Evolutionary conservation across 495 filamentous ascomycete genomes (phyloP), one percentile per base, ranked within the genome.

Genomic region (Annulohypoxylon maeteangense): DNA sequence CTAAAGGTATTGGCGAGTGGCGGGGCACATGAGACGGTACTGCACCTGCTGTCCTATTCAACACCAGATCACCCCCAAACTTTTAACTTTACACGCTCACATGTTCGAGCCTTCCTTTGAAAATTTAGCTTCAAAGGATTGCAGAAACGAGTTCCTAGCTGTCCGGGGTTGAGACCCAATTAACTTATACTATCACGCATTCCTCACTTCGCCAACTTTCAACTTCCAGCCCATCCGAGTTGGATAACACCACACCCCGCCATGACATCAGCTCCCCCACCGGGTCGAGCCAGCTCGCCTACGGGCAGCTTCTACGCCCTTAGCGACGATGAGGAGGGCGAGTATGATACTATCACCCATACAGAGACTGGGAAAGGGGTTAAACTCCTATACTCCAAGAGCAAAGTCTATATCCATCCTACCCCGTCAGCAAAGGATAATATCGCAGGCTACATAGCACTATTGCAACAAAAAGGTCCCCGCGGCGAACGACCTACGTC

Each of bases 401-500:
- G 94, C 90, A 99, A 99, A 84, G 95, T 99, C 76, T 99, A 98
- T 76, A 89, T 99, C n/a, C 95, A 99, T 79, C 95, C 96, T 0
- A 94, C 93, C 0, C 90, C 96, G 0, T 95, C 93, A 1, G 85
- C 95, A 6, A 95, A 92, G 83, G 96, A 99, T 80, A 99, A 99
- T 68, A 95, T 99, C 68, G 83, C 93, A n/a, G 95, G 95, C 20
- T 99, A 96, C 74, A 91, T 99, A 67, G 95, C 95, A 27, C 87
- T 99, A 3, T 84, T 99, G 27, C 93, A 98, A 78, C 96, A 98
- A 76, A 98, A 97, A 75, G 86, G 86, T 0, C 74, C 84, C 16
- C 70, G 69, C 25, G 68, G 77, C 66, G 68, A 76, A 50, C 80
- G 82, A 51, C 81, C 86, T 55, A 74, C 85, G 29, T 84, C 90